Evolutionary conservation across 1,284 basidiomycete species (phyloP), one percentile per base, ranked within the genome.

Genomic region (Cutaneotrichosporon cyanovorans): DNA sequence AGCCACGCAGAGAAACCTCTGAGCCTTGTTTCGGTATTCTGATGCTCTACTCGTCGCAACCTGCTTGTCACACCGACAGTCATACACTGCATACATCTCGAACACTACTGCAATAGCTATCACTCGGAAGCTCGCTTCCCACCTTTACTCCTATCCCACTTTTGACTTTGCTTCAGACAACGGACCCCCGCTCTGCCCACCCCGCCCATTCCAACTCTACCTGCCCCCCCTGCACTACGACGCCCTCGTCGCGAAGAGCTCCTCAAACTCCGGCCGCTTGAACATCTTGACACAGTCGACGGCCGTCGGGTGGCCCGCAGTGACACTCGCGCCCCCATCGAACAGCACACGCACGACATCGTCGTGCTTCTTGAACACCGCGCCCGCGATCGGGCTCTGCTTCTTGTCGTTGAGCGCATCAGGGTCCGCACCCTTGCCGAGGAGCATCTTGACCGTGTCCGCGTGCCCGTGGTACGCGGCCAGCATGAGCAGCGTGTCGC

Each of bases 401-500:
- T 80, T 81, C 4, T 78, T 75, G 53, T 84, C 85, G 65, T 91
- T 91, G 31, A 81, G 62, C 18, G 80, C 76, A 61, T 89, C 81
- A 0, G 80, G 77, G 63, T 87, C 83, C 32, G 79, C 84, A 1
- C 79, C 78, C 22, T 76, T 74, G 6, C 64, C 55, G 33, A 86
- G 63, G 20, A 87, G 75, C 8, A 73, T 73, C 34, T 69, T 68
- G 0, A 80, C 75, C 16, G 85, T 77, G 1, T 75, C 71, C 1
- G 72, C 62, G 55, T 87, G 84, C 1, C 86, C 85, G 35, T 82
- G 80, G 65, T 90, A 90, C 3, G 85, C 77, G 2, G 84, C 82
- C 34, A 89, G 78, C 85, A 90, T 90, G 48, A 90, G 74, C 6
- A 88, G 73, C 3, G 83, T 84, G 62, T 87, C 85, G 16, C 85